Percentiles rank a stretch among this genome's conserved stretches.
These are phyloP conservation scores for Kazachstania taianensis DNA, from an alignment of 805 yeast species.

Conservation along the genomic window DNA sequence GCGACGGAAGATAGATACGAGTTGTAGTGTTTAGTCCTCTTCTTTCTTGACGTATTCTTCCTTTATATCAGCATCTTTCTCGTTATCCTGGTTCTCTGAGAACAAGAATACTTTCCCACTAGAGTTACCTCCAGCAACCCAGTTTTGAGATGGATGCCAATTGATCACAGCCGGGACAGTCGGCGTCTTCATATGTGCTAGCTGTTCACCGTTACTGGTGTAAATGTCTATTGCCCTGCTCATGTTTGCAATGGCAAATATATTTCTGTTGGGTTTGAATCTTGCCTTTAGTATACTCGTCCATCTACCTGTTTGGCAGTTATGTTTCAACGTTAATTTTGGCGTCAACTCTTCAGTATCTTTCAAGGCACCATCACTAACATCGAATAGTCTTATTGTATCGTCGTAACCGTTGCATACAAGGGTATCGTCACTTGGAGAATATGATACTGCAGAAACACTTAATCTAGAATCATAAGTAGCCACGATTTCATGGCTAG, in stretches of 20 bases:
- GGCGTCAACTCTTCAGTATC: conserved; percentile 45
- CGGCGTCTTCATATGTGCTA: conserved; percentile 71
- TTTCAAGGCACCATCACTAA: conserved; percentile 26
- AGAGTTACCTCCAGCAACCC: conserved; percentile 92
- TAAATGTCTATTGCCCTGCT: conserved; percentile 77
- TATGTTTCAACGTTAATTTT: conserved; percentile 58
- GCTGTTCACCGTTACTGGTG: conserved; percentile 60
- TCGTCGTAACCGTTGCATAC: conserved; percentile 95
- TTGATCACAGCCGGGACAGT: conserved; percentile 88
- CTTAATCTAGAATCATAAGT: conserved; percentile 67
- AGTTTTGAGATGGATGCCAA: conserved; percentile 77
- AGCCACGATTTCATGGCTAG: conserved; percentile 35
- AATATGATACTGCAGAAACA: conserved; percentile 77
- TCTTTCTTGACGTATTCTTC: conserved; percentile 1
- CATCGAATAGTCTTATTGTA: conserved; percentile 61
- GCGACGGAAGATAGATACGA: no score
- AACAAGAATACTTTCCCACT: conserved; percentile 77
- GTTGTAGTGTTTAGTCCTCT: no score
- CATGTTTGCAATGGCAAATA: conserved; percentile 91
- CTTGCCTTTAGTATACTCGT: conserved; percentile 80
- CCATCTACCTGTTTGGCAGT: conserved; percentile 97
- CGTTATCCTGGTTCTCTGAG: no score
- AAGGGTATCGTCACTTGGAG: conserved; percentile 46
- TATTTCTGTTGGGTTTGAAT: conserved; percentile 70
- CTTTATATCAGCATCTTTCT: no score